Evolutionary conservation across 345 rosid genomes (phyloP), one percentile per base, ranked within the genome.

Genomic region (Acer saccharum): DNA sequence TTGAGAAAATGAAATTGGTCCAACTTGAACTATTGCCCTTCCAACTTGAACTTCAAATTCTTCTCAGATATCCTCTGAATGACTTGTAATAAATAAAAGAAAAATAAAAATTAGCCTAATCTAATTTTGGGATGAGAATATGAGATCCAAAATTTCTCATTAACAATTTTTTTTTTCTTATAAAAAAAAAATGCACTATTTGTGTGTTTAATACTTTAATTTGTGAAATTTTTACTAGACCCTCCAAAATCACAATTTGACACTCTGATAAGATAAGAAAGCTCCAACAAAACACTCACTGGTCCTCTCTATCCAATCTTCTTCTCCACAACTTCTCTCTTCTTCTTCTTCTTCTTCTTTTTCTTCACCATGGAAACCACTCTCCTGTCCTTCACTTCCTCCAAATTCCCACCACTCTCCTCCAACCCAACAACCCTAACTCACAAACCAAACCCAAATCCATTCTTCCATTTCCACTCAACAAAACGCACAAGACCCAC

Each of bases 361-460:
- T 39, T 68, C 44, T 55, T 10, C 16, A 11, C 21, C 82, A 93
- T 92, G 98, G 97, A 93, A 65, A 79, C 87, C 23, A 78, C 90
- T 39, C 89, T 92, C 69, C 86, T 92, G 83, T 90, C 94, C 16
- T 84, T 85, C 82, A 81, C 96, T 1, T 87, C 92, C 64, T 82
- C 84, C 67, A 84, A 84, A 25, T 77, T 85, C 17, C 55, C 74
- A 39, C 73, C 62, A 32, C 72, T 44, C 58, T 76, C 43, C 64
- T 76, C 43, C 64, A 60, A 60, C 78, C 81, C 83, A 72, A 60
- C 71, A 72, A 60, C 71, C 77, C 80, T 67, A 39, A 69, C 84
- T 66, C 69, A 83, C 0, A 81, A 65, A 9, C 76, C 89, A 9
- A 70, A 44, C 74, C 50, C 76, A 57, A 50, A 11, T 78, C 86